Evolutionary conservation across 2,329 filamentous ascomycete genomes (phyloP), one percentile per base, ranked within the genome.

Genomic region (Hypoxylon sp.): DNA sequence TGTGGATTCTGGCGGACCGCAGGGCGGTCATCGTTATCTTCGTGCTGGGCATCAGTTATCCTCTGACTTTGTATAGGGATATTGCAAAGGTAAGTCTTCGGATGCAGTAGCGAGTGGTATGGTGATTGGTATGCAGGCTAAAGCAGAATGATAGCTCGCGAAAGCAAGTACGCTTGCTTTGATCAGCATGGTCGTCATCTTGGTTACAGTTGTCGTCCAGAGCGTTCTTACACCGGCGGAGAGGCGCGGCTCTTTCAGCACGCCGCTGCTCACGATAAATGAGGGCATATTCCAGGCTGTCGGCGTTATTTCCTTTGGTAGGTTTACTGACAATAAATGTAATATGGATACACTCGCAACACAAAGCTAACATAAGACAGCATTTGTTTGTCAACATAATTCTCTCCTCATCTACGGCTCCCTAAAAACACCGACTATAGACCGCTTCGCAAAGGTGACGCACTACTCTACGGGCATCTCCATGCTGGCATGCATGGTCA

Each of bases 381-480:
- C 84, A 38, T 87, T 87, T 57, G 84, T 87, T 59, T 87, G 84
- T 70, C 84, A 99, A 69, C 94, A 99, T 76, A 99, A 99, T 75
- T 96, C 91, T 41, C 87, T 99, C 53, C 81, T 99, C 47, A 99
- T 99, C 69, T 99, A 99, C 73, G 93, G 93, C 61, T 97, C 93
- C 2, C 82, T 99, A 56, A 87, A 89, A 63, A 97, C 89, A 41
- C 94, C 94, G 1, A 99, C 94, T 1, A 88, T 99, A 63, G 92
- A 97, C 77, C 91, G 95, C 58, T 99, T 99, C 75, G 80, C 91
- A 26, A 85, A 80, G 48, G 93, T 99, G 27, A 99, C 94, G 26
- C 94, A 99, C 75, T 95, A 90, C 74, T 96, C 90, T 26, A 97
- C 94, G 0, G 83, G 80, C 59, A 85, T 97, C 36, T 97, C 92